phyloP scores from a whole-genome alignment of 2,329 filamentous ascomycete genomes.

The Arthroderma sp. region DNA sequence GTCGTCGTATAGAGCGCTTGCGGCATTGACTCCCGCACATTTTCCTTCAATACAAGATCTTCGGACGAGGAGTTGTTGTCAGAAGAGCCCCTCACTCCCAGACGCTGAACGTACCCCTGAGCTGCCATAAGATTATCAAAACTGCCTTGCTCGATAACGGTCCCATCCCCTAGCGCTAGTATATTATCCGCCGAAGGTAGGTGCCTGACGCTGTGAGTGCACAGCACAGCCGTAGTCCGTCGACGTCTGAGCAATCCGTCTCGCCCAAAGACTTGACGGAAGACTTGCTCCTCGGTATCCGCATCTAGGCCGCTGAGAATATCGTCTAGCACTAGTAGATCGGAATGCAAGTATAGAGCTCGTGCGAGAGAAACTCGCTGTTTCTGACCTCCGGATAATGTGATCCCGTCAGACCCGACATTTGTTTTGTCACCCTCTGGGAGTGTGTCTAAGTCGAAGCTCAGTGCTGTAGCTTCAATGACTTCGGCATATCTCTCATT shows the following conservation, averaged over 20 bases:
- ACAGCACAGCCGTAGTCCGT: conserved; percentile 34
- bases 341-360: conserved; percentile 46
- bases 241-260: conserved; percentile 31
- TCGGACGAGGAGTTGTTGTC: not conserved
- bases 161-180: conserved; percentile 25
- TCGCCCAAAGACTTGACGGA: conserved; percentile 33
- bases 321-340: conserved; percentile 46
- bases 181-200: conserved; percentile 32
- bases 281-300: conserved; percentile 51
- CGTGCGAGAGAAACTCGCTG: conserved; percentile 49
- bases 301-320: conserved; percentile 50
- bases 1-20: not conserved
- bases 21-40: not conserved
- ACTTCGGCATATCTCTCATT: conserved; percentile 56
- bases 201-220: conserved; percentile 32
- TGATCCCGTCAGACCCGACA: conserved; percentile 50
- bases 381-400: conserved; percentile 49
- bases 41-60: not conserved
- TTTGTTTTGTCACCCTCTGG: conserved; percentile 52
- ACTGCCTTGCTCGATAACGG: conserved; percentile 26
- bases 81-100: conserved; percentile 11
- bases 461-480: conserved; percentile 51
- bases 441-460: conserved; percentile 50
- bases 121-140: conserved; percentile 22
- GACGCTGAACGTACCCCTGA: conserved; percentile 18